phyloP scores from a whole-genome alignment of 2,329 filamentous ascomycete genomes.

The Xylaria arbuscula region DNA sequence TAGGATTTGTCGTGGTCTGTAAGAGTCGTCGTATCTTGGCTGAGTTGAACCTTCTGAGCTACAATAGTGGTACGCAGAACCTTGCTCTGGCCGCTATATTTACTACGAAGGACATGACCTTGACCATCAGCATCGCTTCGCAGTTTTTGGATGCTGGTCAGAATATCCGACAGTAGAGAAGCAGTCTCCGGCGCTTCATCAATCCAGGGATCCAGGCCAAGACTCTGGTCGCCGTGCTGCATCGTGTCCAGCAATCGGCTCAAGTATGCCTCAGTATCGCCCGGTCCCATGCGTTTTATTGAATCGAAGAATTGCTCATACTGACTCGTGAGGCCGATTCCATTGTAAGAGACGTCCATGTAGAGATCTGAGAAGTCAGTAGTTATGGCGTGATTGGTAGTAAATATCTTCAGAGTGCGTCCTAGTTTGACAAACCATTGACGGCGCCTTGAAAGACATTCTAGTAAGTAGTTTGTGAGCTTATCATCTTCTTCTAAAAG shows the following conservation, averaged over 20 bases:
- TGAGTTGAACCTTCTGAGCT: slow-evolving; percentile 83
- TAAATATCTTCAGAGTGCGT: slow-evolving; percentile 60
- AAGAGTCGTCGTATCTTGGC: slow-evolving; percentile 76
- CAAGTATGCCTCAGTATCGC: slow-evolving; percentile 58
- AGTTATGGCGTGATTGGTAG: slow-evolving; percentile 48
- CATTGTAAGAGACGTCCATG: slow-evolving; percentile 68
- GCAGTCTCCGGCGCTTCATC: slow-evolving; percentile 50
- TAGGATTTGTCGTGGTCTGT: slow-evolving; percentile 78
- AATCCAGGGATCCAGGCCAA: slow-evolving; percentile 52
- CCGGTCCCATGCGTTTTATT: slow-evolving; percentile 69
- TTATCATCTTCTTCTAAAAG: slow-evolving; percentile 70
- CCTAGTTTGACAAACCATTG: slow-evolving; percentile 58
- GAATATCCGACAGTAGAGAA: slow-evolving; percentile 54
- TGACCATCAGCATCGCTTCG: slow-evolving; percentile 57
- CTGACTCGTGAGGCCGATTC: slow-evolving; percentile 62
- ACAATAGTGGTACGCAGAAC: slow-evolving; percentile 81
- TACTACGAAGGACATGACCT: slow-evolving; percentile 72
- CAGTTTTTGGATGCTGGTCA: slow-evolving; percentile 61
- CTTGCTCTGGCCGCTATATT: slow-evolving; percentile 77
- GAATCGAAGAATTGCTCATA: slow-evolving; percentile 65
- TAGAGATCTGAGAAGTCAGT: slow-evolving; percentile 67
- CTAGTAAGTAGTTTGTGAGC: slow-evolving; percentile 57
- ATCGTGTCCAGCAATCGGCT: slow-evolving; percentile 55
- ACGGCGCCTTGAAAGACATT: slow-evolving; percentile 53
- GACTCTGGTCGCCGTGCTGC: slow-evolving; percentile 52